These are phyloP conservation scores for Metschnikowia amazonensis DNA, from an alignment of 805 yeast species.

Conservation along the genomic window DNA sequence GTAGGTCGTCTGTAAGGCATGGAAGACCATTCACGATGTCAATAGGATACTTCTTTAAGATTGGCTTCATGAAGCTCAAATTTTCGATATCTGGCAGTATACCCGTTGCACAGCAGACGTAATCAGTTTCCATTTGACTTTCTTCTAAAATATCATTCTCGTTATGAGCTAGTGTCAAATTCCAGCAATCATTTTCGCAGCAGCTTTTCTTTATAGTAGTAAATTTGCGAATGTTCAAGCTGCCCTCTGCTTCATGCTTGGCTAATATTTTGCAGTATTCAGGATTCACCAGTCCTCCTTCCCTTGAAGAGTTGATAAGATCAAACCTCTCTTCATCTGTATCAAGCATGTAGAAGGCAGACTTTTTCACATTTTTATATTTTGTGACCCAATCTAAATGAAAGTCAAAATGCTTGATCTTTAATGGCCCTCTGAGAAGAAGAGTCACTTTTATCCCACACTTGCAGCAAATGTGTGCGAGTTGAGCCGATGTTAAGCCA, in stretches of 20 bases:
- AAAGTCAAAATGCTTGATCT: slow-evolving; percentile 46
- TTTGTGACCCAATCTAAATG: slow-evolving; percentile 50
- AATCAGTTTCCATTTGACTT: slow-evolving; percentile 20
- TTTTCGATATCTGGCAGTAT: slow-evolving; percentile 26
- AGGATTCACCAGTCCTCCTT: slow-evolving; percentile 46
- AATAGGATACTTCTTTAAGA: slow-evolving; percentile 28
- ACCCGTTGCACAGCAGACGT: slow-evolving; percentile 43
- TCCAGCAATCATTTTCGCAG: slow-evolving; percentile 32
- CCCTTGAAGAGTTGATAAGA: slow-evolving; percentile 40
- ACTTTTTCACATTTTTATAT: slow-evolving; percentile 42
- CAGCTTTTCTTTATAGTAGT: slow-evolving; percentile 24
- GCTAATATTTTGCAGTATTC: slow-evolving; percentile 34
- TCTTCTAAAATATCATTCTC: slow-evolving; percentile 5
- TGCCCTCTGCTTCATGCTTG: slow-evolving; percentile 29
- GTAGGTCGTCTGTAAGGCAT: slow-evolving; percentile 42
- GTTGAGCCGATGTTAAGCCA: slow-evolving; percentile 45
- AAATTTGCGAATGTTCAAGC: slow-evolving; percentile 25
- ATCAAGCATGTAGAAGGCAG: slow-evolving; percentile 41
- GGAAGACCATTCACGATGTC: slow-evolving; percentile 36
- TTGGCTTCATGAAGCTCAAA: slow-evolving; percentile 28
- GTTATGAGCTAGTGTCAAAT: slow-evolving; percentile 14
- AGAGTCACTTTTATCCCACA: slow-evolving; percentile 33
- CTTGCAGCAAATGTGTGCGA: slow-evolving; percentile 36
- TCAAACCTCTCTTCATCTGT: slow-evolving; percentile 40
- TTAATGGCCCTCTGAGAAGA: slow-evolving; percentile 34